Evolutionary conservation across 208 protist genomes (phyloP).

Genomic region (Trypanosoma congolense): DNA sequence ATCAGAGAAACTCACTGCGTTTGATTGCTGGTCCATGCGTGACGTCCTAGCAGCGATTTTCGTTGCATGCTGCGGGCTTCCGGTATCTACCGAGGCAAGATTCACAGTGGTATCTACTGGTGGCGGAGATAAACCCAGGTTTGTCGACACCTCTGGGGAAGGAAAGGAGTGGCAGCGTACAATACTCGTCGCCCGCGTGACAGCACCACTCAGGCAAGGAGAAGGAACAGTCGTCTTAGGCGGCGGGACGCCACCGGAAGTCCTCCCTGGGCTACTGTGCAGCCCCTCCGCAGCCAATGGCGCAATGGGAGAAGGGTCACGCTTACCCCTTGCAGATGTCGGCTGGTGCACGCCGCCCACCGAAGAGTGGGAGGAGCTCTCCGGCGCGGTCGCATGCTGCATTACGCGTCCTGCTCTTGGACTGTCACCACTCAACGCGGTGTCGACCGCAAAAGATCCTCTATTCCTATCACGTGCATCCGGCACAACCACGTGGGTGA

Average conservation of each 20-base stretch:
- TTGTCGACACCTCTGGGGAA: neutral
- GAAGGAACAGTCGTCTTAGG: slow-evolving; percentile 14
- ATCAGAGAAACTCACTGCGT: neutral
- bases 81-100: neutral
- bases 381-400: neutral
- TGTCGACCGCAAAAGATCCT: neutral
- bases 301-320: slow-evolving; percentile 4
- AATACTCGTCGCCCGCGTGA: slow-evolving; percentile 22
- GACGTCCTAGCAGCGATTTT: neutral
- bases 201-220: slow-evolving; percentile 11
- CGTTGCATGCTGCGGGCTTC: neutral
- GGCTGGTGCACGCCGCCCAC: neutral
- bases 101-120: neutral
- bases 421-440: neutral
- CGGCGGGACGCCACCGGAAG: neutral
- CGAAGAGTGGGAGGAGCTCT: neutral
- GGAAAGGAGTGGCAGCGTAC: neutral
- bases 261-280: neutral
- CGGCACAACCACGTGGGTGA: neutral
- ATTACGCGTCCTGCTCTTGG: neutral
- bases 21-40: neutral
- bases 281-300: slow-evolving; percentile 2
- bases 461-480: neutral
- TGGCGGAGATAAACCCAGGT: neutral
- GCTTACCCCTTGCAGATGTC: neutral